phyloP scores from a whole-genome alignment of 352 stramenopile genomes.

The Pythium sukuiense region DNA sequence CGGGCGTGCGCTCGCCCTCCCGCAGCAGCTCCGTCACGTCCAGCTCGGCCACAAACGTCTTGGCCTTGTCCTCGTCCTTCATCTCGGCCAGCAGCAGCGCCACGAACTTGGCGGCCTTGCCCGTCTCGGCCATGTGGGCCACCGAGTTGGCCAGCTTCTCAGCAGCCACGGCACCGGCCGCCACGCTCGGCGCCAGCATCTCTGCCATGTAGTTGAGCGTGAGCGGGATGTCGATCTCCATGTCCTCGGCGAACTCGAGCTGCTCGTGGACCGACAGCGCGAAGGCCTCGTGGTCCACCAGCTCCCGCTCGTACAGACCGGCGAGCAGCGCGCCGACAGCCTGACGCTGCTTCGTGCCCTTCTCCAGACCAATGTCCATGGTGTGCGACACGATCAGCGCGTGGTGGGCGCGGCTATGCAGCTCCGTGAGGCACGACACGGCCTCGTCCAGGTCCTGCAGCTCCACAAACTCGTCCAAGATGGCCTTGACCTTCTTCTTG shows the following conservation, averaged over 20 bases:
- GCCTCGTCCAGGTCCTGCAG: slow-evolving; percentile 85
- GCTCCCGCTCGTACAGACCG: slow-evolving; percentile 47
- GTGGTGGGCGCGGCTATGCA: slow-evolving; percentile 53
- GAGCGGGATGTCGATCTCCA: slow-evolving; percentile 82
- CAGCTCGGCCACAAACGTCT: slow-evolving; percentile 38
- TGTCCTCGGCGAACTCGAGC: slow-evolving; percentile 75
- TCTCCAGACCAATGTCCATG: slow-evolving; percentile 71
- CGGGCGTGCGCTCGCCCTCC: slow-evolving; percentile 40
- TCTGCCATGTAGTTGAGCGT: slow-evolving; percentile 67
- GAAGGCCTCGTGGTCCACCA: slow-evolving; percentile 47
- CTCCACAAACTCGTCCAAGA: slow-evolving; percentile 85
- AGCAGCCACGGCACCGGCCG: slow-evolving; percentile 40
- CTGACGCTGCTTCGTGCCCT: slow-evolving; percentile 61
- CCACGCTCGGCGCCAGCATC: slow-evolving; percentile 69
- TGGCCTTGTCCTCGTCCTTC: slow-evolving; percentile 43
- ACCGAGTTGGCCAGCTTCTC: slow-evolving; percentile 44
- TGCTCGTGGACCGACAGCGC: slow-evolving; percentile 47
- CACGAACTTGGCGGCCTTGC: slow-evolving; percentile 67
- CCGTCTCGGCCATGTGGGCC: slow-evolving; percentile 50
- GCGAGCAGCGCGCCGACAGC: slow-evolving; percentile 55
- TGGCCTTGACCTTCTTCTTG: slow-evolving; percentile 86
- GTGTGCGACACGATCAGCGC: slow-evolving; percentile 47
- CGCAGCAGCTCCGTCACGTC: slow-evolving; percentile 45
- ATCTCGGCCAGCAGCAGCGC: slow-evolving; percentile 45
- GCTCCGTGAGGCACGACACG: slow-evolving; percentile 48